Base-by-base conservation (phyloP, 2,329 filamentous ascomycete genomes). In the Rhynchosporium agropyri region DNA sequence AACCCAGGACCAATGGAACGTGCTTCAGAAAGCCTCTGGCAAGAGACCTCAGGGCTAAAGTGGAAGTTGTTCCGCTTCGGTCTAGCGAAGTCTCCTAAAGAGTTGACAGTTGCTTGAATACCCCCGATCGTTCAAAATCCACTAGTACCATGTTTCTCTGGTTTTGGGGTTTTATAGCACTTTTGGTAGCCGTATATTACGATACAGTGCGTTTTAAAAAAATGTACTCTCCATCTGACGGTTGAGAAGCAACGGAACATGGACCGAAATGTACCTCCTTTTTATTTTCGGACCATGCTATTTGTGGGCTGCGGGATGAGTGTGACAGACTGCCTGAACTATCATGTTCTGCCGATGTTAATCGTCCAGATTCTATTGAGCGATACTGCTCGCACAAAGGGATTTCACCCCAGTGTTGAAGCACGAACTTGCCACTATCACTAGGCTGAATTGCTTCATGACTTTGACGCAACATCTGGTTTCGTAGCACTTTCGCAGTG, bases 261-360 rank as follows among this genome's bases (percentile, higher is more conserved):
- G 4, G 15, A 28, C 15, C 42, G 4, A 31, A 58, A 49, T 68
- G 50, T 77, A 42, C 77, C 81, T 15, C 74, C 83, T 43, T 76
- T 84, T 3, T 74, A 81, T 1, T 76, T 80, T 31, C 77, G 80
- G 60, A 75, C 78, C 2, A 77, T 84, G 61, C 65, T 81, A 9
- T 81, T 81, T 64, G 76, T 77, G 1, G 77, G 75, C 4, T 79
- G 76, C 62, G 78, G 74, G 71, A 62, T 66, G 55, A 50, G 64
- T 60, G 7, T 7, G 1, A 40, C 4, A 8, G 4, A n/a, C 4
- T 13, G 1, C 1, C 4, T 13, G 4, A 4, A 15, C 7, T 9
- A 31, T 13, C 8, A 10, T 29, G 3, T 4, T 45, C 36, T 26
- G 15, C 9, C 48, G 29, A 57, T 46, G 3, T 4, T 38, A 12